phyloP scores from a whole-genome alignment of 768 basidiomycete species.

The Tulasnella sp. region DNA sequence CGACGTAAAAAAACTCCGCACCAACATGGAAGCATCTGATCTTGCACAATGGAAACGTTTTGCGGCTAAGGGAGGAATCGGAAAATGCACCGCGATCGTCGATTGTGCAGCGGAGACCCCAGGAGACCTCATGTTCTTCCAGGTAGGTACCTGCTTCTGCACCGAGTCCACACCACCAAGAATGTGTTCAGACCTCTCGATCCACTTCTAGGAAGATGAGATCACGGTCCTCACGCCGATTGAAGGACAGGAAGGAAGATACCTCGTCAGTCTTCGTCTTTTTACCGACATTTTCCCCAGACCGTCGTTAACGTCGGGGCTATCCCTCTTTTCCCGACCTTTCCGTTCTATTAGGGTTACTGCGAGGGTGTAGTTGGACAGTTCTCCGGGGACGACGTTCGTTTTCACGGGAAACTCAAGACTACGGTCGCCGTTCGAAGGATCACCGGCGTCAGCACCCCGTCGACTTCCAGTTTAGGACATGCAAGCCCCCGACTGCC shows the following conservation, averaged over 20 bases:
- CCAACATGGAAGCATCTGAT: slow-evolving; percentile 55
- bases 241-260: slow-evolving; percentile 37
- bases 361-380: slow-evolving; percentile 81
- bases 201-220: slow-evolving; percentile 50
- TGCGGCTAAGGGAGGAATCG: slow-evolving; percentile 76
- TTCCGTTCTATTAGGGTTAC: slow-evolving; percentile 43
- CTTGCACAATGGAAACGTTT: slow-evolving; percentile 76
- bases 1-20: not conserved
- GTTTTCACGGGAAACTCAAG: slow-evolving; percentile 64
- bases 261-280: slow-evolving; percentile 40
- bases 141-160: slow-evolving; percentile 35
- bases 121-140: slow-evolving; percentile 79
- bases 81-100: slow-evolving; percentile 56
- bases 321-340: not conserved
- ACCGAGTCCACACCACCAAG: not conserved
- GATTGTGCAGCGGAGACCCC: slow-evolving; percentile 66
- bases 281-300: not conserved
- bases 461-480: not conserved
- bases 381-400: slow-evolving; percentile 52
- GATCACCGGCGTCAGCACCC: slow-evolving; percentile 26
- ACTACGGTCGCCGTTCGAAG: slow-evolving; percentile 51
- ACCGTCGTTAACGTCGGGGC: not conserved
- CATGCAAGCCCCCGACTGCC: not conserved
- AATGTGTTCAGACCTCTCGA: not conserved
- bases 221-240: slow-evolving; percentile 69